A percentile compares a stretch with the other conserved stretches of the same genome.
Conservation (phyloP, 805 yeast genomes). For the Saccharomyces kudriavzevii region DNA sequence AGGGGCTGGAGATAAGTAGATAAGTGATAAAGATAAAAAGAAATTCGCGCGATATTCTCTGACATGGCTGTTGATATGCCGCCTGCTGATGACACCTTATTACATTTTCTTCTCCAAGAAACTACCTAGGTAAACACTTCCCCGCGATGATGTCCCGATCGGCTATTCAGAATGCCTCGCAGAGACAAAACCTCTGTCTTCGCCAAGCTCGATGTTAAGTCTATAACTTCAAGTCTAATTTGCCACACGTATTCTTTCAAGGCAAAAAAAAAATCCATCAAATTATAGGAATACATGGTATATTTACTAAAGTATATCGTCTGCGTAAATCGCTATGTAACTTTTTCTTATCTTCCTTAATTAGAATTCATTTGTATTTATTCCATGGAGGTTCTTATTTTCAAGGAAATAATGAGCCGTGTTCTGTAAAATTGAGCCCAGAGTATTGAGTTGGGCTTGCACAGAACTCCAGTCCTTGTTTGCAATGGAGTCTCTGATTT, state of each 20-base stretch:
- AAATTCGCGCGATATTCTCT: neutral
- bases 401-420: neutral
- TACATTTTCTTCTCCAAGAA: neutral
- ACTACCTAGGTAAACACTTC: neutral
- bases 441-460: slow-evolving; percentile 41
- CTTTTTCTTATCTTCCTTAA: neutral
- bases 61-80: neutral
- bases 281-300: neutral
- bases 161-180: neutral
- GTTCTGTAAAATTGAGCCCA: slow-evolving; percentile 31
- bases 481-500: slow-evolving; percentile 58
- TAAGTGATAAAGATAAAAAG: no score
- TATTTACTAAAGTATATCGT: neutral
- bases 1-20: neutral
- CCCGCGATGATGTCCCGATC: neutral
- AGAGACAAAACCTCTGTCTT: neutral
- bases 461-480: slow-evolving; percentile 44
- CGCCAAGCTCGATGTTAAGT: neutral
- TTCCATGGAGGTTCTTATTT: neutral
- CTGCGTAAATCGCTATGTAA: neutral
- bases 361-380: neutral
- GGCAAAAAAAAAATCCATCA: neutral
- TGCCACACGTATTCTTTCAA: neutral
- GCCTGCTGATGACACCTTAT: neutral
- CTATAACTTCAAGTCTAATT: no score